Percentiles rank a stretch among this genome's conserved stretches.
These are phyloP conservation scores for Mycena metata DNA, from an alignment of 768 basidiomycete species.

Conservation along the genomic window DNA sequence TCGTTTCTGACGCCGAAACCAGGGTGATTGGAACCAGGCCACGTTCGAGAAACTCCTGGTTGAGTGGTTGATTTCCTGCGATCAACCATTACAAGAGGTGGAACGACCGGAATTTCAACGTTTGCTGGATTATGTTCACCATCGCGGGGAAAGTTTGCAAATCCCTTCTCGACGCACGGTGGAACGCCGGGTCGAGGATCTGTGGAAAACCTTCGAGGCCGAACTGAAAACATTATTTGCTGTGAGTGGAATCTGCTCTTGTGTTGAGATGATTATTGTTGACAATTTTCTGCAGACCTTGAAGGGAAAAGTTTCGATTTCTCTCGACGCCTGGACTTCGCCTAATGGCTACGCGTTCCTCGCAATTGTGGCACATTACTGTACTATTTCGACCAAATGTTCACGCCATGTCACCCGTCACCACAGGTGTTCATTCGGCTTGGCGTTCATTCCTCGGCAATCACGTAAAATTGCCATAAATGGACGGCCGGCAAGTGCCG, in stretches of 20 bases:
- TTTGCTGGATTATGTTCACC: not conserved
- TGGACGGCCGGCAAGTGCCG: too few relatives aligned
- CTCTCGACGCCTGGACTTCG: not conserved
- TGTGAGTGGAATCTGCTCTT: too few relatives aligned
- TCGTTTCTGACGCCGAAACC: too few relatives aligned
- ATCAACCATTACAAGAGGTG: constrained; percentile 18
- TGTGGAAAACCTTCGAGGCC: not conserved
- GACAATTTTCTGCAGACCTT: not conserved
- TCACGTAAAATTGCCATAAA: too few relatives aligned
- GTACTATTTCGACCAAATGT: too few relatives aligned
- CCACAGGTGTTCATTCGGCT: too few relatives aligned
- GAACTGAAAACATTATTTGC: too few relatives aligned
- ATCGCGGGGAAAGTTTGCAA: not conserved
- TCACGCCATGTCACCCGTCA: too few relatives aligned
- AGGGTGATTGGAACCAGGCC: constrained; percentile 6
- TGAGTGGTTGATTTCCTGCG: constrained; percentile 16
- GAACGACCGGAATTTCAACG: not conserved
- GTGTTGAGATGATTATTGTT: too few relatives aligned
- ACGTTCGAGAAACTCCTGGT: constrained; percentile 2
- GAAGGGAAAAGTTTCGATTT: not conserved
- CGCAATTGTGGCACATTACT: not conserved
- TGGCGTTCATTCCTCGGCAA: too few relatives aligned
- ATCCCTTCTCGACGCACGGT: not conserved
- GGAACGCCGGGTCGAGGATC: not conserved
- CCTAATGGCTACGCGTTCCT: not conserved